Percentiles rank a stretch among this genome's conserved stretches.
phyloP scores from a whole-genome alignment of 2,329 filamentous ascomycete species.

The Diatrype stigma region DNA sequence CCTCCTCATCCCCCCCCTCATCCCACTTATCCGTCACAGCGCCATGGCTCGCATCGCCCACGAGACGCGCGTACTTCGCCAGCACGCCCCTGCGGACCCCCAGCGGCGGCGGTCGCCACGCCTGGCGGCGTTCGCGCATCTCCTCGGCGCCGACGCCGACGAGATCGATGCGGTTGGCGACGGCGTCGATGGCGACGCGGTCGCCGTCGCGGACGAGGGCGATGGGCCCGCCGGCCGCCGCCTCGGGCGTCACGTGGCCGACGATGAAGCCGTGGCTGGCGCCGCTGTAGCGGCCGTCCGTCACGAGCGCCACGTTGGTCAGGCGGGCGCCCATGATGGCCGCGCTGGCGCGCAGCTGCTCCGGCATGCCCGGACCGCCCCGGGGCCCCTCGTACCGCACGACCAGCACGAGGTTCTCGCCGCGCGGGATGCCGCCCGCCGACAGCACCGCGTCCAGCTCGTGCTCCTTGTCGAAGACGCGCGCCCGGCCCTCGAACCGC shows the following conservation, averaged over 20 bases:
- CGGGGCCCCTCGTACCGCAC: constrained; percentile 93
- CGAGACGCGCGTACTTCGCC: constrained; percentile 84
- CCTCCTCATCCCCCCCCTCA: constrained; percentile 5
- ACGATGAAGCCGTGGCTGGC: constrained; percentile 65
- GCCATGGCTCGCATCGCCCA: constrained; percentile 87
- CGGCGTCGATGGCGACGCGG: constrained; percentile 79
- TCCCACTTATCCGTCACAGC: constrained; percentile 75
- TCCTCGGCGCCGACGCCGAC: constrained; percentile 65
- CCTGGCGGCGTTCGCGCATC: constrained; percentile 56
- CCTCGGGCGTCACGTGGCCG: constrained; percentile 88
- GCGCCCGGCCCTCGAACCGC: constrained; percentile 72
- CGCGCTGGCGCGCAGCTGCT: constrained; percentile 83
- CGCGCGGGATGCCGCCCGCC: constrained; percentile 60
- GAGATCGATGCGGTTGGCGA: constrained; percentile 68
- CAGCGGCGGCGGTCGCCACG: constrained; percentile 68
- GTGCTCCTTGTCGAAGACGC: constrained; percentile 83
- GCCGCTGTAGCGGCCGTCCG: constrained; percentile 84
- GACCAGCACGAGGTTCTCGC: constrained; percentile 81
- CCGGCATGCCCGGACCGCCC: constrained; percentile 93
- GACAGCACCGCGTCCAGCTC: constrained; percentile 71
- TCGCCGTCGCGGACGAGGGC: constrained; percentile 79
- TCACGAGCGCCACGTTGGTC: constrained; percentile 84
- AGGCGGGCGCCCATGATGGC: constrained; percentile 91
- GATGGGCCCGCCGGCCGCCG: constrained; percentile 83
- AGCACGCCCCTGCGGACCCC: constrained; percentile 76